phyloP scores from a whole-genome alignment of 2,329 filamentous ascomycete species.

The Nigrospora sphaerica region DNA sequence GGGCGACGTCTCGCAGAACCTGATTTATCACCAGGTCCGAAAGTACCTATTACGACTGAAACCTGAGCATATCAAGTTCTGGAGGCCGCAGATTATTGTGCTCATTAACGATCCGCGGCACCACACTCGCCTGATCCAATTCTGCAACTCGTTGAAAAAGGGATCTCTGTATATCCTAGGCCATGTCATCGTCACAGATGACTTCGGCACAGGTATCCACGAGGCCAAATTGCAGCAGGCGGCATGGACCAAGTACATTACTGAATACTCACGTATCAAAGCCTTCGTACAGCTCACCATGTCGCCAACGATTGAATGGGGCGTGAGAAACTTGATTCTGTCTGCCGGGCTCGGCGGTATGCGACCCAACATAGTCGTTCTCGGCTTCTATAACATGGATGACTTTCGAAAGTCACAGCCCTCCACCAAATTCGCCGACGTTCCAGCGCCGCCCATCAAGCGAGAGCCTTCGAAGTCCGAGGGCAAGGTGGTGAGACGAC shows the following conservation, averaged over 20 bases:
- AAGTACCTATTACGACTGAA: slow-evolving; percentile 80
- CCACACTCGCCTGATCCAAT: slow-evolving; percentile 78
- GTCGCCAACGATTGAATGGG: slow-evolving; percentile 78
- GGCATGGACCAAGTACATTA: slow-evolving; percentile 79
- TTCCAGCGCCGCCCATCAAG: slow-evolving; percentile 28
- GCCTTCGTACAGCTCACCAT: slow-evolving; percentile 84
- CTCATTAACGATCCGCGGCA: slow-evolving; percentile 77
- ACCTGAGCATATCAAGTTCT: slow-evolving; percentile 89
- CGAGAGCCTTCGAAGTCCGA: slow-evolving; percentile 22
- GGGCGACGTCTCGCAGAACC: slow-evolving; percentile 83
- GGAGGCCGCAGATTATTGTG: slow-evolving; percentile 80
- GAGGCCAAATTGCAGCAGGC: slow-evolving; percentile 76
- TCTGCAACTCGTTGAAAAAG: slow-evolving; percentile 88
- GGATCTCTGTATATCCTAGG: slow-evolving; percentile 78
- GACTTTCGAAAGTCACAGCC: slow-evolving; percentile 59
- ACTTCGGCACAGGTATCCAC: slow-evolving; percentile 71
- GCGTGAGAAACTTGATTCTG: slow-evolving; percentile 72
- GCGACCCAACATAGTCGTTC: slow-evolving; percentile 79
- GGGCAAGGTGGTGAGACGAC: slow-evolving; percentile 24
- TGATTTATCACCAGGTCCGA: slow-evolving; percentile 80
- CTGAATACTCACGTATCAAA: slow-evolving; percentile 76
- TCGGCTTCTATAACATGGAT: slow-evolving; percentile 75
- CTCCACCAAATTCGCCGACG: slow-evolving; percentile 47
- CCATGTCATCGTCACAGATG: slow-evolving; percentile 79
- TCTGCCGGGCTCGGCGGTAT: slow-evolving; percentile 80